Conservation (phyloP, 139 green algal species). For the Desmodesmus armatus region DNA sequence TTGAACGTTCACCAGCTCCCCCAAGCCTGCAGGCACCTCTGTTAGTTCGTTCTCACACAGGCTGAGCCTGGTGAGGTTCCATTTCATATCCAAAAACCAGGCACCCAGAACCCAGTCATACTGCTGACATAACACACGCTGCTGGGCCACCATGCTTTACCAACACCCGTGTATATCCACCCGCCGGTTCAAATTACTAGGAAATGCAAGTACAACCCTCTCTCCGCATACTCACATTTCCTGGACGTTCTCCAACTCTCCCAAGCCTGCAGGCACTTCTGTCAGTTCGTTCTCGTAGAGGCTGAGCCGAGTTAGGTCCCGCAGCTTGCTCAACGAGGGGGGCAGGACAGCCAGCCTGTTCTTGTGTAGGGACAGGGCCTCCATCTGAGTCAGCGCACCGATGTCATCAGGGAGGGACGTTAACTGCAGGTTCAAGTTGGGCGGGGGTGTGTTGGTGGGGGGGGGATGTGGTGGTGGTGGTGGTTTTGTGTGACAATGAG, state of each 20-base stretch:
- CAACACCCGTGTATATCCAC: too few species aligned
- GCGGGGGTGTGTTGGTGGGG: too few species aligned
- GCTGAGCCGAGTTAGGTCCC: slow-evolving; percentile 6
- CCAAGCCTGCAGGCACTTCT: slow-evolving; percentile 42
- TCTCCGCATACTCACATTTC: slow-evolving; percentile 30
- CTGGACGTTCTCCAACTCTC: slow-evolving; percentile 39
- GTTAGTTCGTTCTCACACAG: slow-evolving; percentile 52
- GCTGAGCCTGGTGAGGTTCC: slow-evolving; percentile 2
- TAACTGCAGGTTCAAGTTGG: too few species aligned
- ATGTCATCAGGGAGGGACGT: slow-evolving; percentile 2
- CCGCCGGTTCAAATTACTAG: too few species aligned
- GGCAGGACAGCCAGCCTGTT: slow-evolving; percentile 7
- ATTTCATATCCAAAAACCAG: background rate
- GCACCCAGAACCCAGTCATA: too few species aligned
- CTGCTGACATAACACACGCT: too few species aligned
- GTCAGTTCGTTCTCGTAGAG: slow-evolving; percentile 53
- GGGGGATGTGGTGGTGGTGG: too few species aligned
- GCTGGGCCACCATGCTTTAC: too few species aligned
- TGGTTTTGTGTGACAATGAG: too few species aligned
- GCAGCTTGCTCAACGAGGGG: background rate
- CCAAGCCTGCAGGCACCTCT: slow-evolving; percentile 42
- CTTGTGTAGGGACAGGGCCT: slow-evolving; percentile 37
- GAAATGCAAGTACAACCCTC: too few species aligned
- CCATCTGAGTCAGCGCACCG: background rate
- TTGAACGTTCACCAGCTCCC: slow-evolving; percentile 39